Conservation (phyloP, 495 filamentous ascomycete genomes). For the Aspergillus diversus region DNA sequence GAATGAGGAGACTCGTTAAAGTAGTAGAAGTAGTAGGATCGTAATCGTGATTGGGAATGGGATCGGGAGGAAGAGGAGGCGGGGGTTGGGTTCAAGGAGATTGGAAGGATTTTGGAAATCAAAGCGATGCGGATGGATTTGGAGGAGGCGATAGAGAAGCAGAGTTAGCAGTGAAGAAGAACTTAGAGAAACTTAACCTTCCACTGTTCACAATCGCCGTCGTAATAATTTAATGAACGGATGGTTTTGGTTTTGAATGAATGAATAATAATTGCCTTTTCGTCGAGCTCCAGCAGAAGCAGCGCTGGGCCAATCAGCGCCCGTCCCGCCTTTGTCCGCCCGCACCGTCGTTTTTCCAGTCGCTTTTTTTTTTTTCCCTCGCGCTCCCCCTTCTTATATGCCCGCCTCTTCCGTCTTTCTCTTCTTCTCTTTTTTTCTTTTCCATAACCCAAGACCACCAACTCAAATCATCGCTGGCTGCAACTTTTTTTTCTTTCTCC, state of each 20-base stretch:
- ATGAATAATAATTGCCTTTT: conserved; percentile 14
- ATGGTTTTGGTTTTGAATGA: background rate
- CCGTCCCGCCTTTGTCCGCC: conserved; percentile 26
- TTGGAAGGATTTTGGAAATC: conserved; percentile 11
- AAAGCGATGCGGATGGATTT: conserved; percentile 8
- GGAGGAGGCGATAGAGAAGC: background rate
- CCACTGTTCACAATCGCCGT: background rate
- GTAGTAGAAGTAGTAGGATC: conserved; percentile 25
- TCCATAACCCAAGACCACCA: conserved; percentile 74
- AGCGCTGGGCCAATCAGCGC: conserved; percentile 35
- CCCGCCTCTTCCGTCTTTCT: conserved; percentile 24
- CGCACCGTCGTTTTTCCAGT: conserved; percentile 43
- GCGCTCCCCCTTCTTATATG: conserved; percentile 10
- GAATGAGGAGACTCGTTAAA: conserved; percentile 22
- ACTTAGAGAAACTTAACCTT: too few relatives aligned
- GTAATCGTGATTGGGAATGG: conserved; percentile 29
- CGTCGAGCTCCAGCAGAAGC: conserved; percentile 27
- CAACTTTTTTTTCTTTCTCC: conserved; percentile 47
- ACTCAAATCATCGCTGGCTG: conserved; percentile 90
- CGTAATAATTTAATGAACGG: conserved; percentile 3
- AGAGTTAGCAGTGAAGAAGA: background rate
- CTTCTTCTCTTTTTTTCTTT: conserved; percentile 37
- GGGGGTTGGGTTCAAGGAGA: background rate
- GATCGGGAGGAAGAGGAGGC: conserved; percentile 9
- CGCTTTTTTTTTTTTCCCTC: conserved; percentile 27